Percentiles rank a stretch among this genome's conserved stretches.
phyloP scores from a whole-genome alignment of 345 rosid species.

The Triadica sebifera region DNA sequence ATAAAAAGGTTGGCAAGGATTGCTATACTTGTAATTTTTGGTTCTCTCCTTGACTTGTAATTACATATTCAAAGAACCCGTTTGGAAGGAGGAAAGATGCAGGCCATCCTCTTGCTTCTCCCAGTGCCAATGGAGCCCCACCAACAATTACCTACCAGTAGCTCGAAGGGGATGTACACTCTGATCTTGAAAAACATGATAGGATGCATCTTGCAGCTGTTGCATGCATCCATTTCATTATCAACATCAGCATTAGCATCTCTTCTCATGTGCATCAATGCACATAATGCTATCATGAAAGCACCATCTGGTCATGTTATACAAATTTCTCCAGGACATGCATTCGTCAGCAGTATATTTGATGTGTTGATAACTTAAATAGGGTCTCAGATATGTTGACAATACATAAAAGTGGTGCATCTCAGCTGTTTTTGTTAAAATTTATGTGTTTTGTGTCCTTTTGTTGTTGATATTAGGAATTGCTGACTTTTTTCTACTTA shows the following conservation, averaged over 20 bases:
- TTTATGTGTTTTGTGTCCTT: slow-evolving; percentile 17
- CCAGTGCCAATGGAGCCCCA: slow-evolving; percentile 73
- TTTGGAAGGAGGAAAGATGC: slow-evolving; percentile 88
- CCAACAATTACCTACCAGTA: slow-evolving; percentile 72
- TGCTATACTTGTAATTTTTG: not conserved
- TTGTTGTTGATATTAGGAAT: slow-evolving; percentile 20
- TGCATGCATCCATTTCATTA: slow-evolving; percentile 90
- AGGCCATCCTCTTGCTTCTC: slow-evolving; percentile 54
- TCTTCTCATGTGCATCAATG: slow-evolving; percentile 56
- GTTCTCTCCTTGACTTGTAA: slow-evolving; percentile 43
- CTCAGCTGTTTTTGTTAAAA: slow-evolving; percentile 13
- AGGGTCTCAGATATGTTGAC: slow-evolving; percentile 35
- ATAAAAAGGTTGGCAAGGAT: too few relatives aligned
- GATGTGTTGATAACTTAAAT: slow-evolving; percentile 37
- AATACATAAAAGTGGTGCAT: slow-evolving; percentile 36
- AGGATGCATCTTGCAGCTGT: slow-evolving; percentile 92
- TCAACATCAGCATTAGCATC: slow-evolving; percentile 80
- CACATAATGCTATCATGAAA: slow-evolving; percentile 55
- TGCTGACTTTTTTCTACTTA: slow-evolving; percentile 16
- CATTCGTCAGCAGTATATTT: slow-evolving; percentile 56
- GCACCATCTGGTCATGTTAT: slow-evolving; percentile 48
- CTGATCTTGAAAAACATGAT: slow-evolving; percentile 69
- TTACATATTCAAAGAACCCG: slow-evolving; percentile 91
- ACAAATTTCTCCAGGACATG: slow-evolving; percentile 44
- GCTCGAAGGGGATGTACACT: slow-evolving; percentile 75